Evolutionary conservation across 2,329 filamentous ascomycete genomes (phyloP).

Genomic region (Trichoderma simmonsii): DNA sequence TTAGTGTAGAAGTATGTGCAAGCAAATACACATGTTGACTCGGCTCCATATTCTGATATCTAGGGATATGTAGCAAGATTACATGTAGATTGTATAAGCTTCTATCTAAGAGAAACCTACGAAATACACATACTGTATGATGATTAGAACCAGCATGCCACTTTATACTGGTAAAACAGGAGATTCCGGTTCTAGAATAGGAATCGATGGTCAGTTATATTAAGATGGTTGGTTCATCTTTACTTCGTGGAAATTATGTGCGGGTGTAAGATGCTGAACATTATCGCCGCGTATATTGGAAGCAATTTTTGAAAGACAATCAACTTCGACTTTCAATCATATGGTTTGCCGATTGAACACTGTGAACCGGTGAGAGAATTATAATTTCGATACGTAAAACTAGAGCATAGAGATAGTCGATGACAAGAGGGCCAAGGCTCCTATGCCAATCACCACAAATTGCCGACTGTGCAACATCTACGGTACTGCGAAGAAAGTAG

Average conservation of each 20-base stretch:
- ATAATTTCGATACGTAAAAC: not conserved
- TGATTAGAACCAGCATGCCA: not conserved
- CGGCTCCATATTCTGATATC: not conserved
- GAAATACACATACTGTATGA: not conserved
- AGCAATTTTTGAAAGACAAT: not conserved
- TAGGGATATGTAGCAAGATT: not conserved
- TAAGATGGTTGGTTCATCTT: too few species aligned
- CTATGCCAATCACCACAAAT: not conserved
- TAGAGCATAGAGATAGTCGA: not conserved
- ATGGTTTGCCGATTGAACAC: not conserved
- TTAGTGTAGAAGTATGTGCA: not conserved
- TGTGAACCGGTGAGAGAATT: fast-evolving
- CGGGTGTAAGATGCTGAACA: not conserved
- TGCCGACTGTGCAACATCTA: not conserved
- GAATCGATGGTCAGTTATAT: not conserved
- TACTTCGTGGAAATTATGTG: not conserved
- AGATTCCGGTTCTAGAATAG: too few species aligned
- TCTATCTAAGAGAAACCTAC: not conserved
- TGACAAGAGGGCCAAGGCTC: not conserved
- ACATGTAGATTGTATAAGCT: fast-evolving
- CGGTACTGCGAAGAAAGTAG: not conserved
- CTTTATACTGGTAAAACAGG: too few species aligned
- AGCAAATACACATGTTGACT: not conserved
- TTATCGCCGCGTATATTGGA: not conserved
- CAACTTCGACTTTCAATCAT: not conserved